Evolutionary conservation across 2,329 filamentous ascomycete species (phyloP).

Genomic region (Didymella sp.): DNA sequence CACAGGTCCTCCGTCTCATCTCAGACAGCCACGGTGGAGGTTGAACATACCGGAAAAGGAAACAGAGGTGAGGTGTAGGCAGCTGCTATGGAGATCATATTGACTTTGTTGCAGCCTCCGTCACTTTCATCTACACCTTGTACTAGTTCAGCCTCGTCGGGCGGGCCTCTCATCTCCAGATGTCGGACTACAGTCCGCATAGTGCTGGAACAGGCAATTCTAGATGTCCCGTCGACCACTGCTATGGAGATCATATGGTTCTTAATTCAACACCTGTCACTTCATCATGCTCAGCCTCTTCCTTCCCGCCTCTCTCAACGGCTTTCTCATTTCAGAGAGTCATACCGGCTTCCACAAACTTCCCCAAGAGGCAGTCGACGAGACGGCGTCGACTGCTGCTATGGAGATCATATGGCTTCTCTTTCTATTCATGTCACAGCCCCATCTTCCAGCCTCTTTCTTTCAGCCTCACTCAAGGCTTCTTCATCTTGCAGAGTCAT

Average conservation of each 20-base stretch:
- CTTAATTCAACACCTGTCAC: not conserved
- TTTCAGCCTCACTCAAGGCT: not conserved
- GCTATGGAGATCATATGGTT: constrained; percentile 17
- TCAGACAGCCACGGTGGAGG: not conserved
- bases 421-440: not conserved
- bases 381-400: not conserved
- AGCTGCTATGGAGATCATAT: constrained; percentile 19
- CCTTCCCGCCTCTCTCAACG: not conserved
- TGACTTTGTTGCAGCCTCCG: constrained; percentile 3
- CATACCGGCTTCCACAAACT: not conserved
- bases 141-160: not conserved
- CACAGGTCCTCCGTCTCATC: constrained; percentile 17
- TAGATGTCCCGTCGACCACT: not conserved
- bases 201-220: constrained; percentile 6
- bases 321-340: not conserved
- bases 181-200: not conserved
- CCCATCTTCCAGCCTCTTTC: not conserved
- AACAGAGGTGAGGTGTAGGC: not conserved
- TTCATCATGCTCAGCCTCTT: not conserved
- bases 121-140: constrained; percentile 4
- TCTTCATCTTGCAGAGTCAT: not conserved
- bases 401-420: constrained; percentile 4
- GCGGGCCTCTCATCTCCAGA: not conserved
- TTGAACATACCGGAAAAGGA: constrained; percentile 14
- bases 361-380: constrained; percentile 4